Conservation (phyloP, 441 rosid species). For the Bruguiera hainesii region DNA sequence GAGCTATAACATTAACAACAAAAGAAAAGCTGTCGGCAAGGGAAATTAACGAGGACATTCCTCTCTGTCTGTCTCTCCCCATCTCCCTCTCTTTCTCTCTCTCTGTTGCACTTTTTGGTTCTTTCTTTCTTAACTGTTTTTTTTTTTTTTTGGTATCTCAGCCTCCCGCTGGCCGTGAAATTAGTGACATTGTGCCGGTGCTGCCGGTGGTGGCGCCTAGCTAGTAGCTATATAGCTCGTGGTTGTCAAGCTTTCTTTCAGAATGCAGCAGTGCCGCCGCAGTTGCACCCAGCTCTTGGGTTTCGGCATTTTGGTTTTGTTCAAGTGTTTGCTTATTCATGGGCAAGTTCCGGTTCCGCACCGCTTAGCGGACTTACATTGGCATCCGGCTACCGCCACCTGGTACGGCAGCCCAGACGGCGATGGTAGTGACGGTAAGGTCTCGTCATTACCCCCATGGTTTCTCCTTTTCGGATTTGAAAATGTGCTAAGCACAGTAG, state of each 20-base stretch:
- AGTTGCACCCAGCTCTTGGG: constrained; percentile 20
- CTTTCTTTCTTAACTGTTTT: background rate
- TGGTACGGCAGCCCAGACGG: constrained; percentile 97
- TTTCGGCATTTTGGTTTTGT: constrained; percentile 18
- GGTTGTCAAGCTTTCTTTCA: background rate
- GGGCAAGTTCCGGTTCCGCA: constrained; percentile 28
- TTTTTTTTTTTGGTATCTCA: constrained; percentile 6
- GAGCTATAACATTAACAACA: background rate
- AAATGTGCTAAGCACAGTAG: background rate
- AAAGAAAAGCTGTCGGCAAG: constrained; percentile 33
- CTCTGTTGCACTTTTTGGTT: background rate
- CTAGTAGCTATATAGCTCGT: background rate
- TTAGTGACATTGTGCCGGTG: constrained; percentile 2
- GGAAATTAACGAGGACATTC: background rate
- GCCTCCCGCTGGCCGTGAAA: background rate
- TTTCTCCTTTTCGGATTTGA: background rate
- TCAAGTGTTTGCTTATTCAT: constrained; percentile 18
- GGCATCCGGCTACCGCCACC: constrained; percentile 89
- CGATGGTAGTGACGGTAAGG: constrained; percentile 83
- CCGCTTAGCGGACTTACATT: constrained; percentile 35
- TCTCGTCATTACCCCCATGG: background rate
- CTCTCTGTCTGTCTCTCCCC: no score
- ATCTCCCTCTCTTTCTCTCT: background rate
- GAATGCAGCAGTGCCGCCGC: constrained; percentile 46
- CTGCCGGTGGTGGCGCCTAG: constrained; percentile 4